Percentiles rank a stretch among this genome's conserved stretches.
Conservation (phyloP, 2,329 filamentous ascomycete genomes). For the Alternaria brassicicola region DNA sequence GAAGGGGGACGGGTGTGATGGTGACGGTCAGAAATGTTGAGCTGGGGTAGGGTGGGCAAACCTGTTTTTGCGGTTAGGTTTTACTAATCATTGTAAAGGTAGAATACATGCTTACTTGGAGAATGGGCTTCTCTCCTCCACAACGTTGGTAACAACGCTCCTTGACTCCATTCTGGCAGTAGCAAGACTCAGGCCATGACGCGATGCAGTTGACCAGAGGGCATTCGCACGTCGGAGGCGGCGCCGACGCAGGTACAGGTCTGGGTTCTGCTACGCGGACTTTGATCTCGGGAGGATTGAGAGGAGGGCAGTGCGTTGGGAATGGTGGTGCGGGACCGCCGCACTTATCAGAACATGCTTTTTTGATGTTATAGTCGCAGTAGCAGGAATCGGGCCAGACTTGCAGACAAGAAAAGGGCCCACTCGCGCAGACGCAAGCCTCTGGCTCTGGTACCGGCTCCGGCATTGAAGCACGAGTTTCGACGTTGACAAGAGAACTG, state of each 20-base stretch:
- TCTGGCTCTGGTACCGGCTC: neutral
- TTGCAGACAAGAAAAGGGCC: conserved; percentile 21
- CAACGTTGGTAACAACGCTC: conserved; percentile 30
- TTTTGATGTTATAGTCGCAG: conserved; percentile 33
- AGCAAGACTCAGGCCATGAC: conserved; percentile 37
- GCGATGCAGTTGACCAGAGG: conserved; percentile 27
- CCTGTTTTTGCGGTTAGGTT: neutral
- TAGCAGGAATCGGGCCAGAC: conserved; percentile 37
- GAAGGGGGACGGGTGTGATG: neutral
- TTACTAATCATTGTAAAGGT: neutral
- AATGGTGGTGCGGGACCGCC: conserved; percentile 14
- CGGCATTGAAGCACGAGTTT: neutral
- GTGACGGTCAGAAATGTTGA: neutral
- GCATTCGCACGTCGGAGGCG: conserved; percentile 26
- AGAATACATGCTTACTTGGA: conserved; percentile 8
- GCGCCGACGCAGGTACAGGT: neutral
- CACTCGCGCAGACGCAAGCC: conserved; percentile 23
- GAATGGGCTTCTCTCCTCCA: conserved; percentile 26
- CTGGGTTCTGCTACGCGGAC: neutral
- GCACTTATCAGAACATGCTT: conserved; percentile 31
- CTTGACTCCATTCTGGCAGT: conserved; percentile 34
- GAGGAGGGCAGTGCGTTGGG: conserved; percentile 8
- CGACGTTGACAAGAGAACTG: neutral
- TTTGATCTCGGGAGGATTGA: neutral
- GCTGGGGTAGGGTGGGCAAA: conserved; percentile 1